Base-by-base conservation (phyloP, 2,329 filamentous ascomycete genomes). In the Xylaria sp. region DNA sequence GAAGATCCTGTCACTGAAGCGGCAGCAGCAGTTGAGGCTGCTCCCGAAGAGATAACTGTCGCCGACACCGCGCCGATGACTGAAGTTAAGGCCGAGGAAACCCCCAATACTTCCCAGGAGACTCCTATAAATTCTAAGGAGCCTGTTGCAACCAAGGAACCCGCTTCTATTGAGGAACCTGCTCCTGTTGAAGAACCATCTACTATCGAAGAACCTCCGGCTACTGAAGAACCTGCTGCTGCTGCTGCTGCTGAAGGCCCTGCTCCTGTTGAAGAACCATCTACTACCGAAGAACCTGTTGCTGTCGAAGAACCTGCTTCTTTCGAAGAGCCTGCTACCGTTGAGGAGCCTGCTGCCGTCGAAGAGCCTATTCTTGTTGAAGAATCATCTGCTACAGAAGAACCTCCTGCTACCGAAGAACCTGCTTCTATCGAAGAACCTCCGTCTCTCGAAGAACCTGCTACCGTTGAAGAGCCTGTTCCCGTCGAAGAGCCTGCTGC, bases 51-150 rank as follows among this genome's bases (percentile, higher is more conserved):
- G 34, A 28, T 55, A 25, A 39, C 52, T 20, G 41, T 44, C 52
- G 34, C 34, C 25, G 66, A 70, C 46, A 56, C 66, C n/a, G 52
- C 58, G 39, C 32, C 23, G 15, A 18, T n/a, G 20, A 28, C 37
- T 13, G 23, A 23, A 8, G 34, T 23, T 13, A 39, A 56, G 54
- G 12, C 34, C 39, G 34, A 52, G 23, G 50, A 52, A 15, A 52
- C 13, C 4, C 50, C 50, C 6, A 32, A 7, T 7, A 18, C 55
- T 52, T 68, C 46, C 20, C 59, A 63, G 50, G 73, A 69, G 12
- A 7, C 63, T n/a, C 9, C 50, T 52, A 9, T n/a, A 52, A 15
- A 18, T 55, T 25, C 51, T 55, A 28, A 55, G 59, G 48, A 58
- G 15, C 39, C 37, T 57, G 13, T 15, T 46, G 50, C 39, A 4